These are phyloP conservation scores for Friedmanniomyces endolithicus DNA, from an alignment of 495 filamentous ascomycete species.

Conservation along the genomic window DNA sequence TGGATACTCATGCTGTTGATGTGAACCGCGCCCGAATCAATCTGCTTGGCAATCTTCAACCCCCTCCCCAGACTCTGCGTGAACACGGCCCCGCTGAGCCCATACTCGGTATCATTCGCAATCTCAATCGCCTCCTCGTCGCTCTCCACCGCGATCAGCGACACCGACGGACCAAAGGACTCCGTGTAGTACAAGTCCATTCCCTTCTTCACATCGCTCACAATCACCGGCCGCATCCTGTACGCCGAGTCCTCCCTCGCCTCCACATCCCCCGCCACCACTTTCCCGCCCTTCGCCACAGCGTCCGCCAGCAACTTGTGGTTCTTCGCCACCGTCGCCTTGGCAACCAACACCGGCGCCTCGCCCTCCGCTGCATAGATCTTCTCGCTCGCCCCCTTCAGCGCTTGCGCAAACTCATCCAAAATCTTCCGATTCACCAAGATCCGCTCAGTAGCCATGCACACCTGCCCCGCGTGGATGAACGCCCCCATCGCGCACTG, in stretches of 20 bases:
- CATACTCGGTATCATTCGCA: conserved; percentile 35
- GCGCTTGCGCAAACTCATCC: conserved; percentile 49
- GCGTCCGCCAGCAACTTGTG: conserved; percentile 51
- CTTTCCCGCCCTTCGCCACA: conserved; percentile 51
- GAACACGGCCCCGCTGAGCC: conserved; percentile 31
- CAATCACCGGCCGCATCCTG: conserved; percentile 58
- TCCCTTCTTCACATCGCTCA: conserved; percentile 55
- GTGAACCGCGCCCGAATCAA: conserved; percentile 49
- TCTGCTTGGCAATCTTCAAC: conserved; percentile 28
- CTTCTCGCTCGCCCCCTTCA: conserved; percentile 33
- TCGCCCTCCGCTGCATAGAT: conserved; percentile 25
- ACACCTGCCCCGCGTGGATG: conserved; percentile 62
- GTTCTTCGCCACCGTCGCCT: conserved; percentile 46
- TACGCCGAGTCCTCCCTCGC: conserved; percentile 37
- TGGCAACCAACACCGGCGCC: conserved; percentile 49
- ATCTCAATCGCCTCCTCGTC: conserved; percentile 29
- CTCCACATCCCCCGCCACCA: conserved; percentile 46
- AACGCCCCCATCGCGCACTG: conserved; percentile 35
- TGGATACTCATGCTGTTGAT: conserved; percentile 80
- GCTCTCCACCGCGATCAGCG: conserved; percentile 40
- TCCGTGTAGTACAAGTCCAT: conserved; percentile 79
- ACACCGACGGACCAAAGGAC: conserved; percentile 70
- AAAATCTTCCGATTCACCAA: conserved; percentile 62
- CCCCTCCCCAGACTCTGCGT: conserved; percentile 29
- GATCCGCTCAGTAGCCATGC: conserved; percentile 85